Conservation (phyloP, 2,329 filamentous ascomycete species). For the Dactylellina drechsleri region DNA sequence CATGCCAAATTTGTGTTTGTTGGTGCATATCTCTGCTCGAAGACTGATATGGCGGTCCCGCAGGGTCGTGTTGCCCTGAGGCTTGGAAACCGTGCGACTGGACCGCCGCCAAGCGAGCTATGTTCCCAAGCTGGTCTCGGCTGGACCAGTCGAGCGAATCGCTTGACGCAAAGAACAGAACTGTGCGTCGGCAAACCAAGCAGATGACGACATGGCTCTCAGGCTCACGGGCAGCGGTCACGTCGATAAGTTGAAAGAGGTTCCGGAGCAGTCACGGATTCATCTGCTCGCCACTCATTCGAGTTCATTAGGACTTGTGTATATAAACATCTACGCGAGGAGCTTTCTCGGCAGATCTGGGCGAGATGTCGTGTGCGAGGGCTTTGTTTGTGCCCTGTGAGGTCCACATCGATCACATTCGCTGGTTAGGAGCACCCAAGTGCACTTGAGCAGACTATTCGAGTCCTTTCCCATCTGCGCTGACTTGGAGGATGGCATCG, state of each 20-base stretch:
- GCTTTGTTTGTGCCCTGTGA: too few relatives aligned
- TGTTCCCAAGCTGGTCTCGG: neutral
- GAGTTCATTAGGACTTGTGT: neutral
- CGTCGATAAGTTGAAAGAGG: neutral
- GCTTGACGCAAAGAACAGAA: slow-evolving; percentile 20
- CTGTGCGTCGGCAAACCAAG: slow-evolving; percentile 29
- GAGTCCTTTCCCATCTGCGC: too few relatives aligned
- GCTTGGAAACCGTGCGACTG: neutral
- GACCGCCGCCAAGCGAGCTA: neutral
- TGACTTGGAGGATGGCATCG: too few relatives aligned
- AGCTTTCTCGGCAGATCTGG: neutral
- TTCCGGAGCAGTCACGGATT: neutral
- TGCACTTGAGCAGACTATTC: too few relatives aligned
- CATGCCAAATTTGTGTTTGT: too few relatives aligned
- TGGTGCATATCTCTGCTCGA: neutral
- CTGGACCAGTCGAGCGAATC: slow-evolving; percentile 21
- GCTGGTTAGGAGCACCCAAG: too few relatives aligned
- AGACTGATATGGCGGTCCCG: neutral
- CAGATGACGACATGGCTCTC: slow-evolving; percentile 42
- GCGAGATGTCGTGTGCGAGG: too few relatives aligned
- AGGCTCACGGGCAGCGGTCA: slow-evolving; percentile 39
- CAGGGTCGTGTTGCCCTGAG: too few relatives aligned
- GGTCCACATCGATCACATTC: too few relatives aligned
- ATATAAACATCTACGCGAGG: neutral
- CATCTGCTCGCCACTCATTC: neutral